phyloP scores from a whole-genome alignment of 495 filamentous ascomycete species.

The Penicillium malachiteum region DNA sequence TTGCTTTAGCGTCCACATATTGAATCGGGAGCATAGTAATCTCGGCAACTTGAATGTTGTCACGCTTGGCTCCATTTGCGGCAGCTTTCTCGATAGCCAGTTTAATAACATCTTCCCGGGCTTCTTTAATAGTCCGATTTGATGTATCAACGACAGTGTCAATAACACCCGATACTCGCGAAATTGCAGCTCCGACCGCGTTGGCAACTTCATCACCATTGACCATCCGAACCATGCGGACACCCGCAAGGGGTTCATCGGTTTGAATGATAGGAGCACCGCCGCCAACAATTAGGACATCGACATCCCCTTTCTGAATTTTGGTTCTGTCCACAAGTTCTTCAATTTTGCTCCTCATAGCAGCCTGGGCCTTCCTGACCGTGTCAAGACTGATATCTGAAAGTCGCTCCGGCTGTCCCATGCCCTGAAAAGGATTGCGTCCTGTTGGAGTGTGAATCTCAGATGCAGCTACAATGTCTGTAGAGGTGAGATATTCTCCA shows the following conservation, averaged over 20 bases:
- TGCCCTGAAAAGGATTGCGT: conserved; percentile 11
- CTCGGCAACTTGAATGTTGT: conserved; percentile 33
- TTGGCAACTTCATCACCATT: conserved; percentile 48
- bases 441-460: conserved; percentile 20
- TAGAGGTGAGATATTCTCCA: conserved; percentile 49
- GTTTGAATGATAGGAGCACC: conserved; percentile 22
- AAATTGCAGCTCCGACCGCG: conserved; percentile 56
- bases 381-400: conserved; percentile 11
- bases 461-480: conserved; percentile 46
- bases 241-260: conserved; percentile 17
- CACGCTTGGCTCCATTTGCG: conserved; percentile 34
- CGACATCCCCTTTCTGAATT: conserved; percentile 33
- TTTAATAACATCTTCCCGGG: conserved; percentile 32
- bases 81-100: conserved; percentile 39
- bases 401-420: conserved; percentile 11
- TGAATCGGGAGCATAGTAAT: conserved; percentile 34
- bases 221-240: conserved; percentile 16
- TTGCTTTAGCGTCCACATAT: conserved; percentile 36
- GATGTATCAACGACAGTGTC: conserved; percentile 44
- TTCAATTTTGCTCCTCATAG: conserved; percentile 19
- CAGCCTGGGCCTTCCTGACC: conserved; percentile 5
- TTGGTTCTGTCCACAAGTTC: conserved; percentile 24
- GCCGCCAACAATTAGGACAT: conserved; percentile 30
- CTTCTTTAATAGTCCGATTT: conserved; percentile 33
- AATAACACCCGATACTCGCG: conserved; percentile 27